Evolutionary conservation across 2,329 filamentous ascomycete species (phyloP).

Genomic region (Xylaria sp.): DNA sequence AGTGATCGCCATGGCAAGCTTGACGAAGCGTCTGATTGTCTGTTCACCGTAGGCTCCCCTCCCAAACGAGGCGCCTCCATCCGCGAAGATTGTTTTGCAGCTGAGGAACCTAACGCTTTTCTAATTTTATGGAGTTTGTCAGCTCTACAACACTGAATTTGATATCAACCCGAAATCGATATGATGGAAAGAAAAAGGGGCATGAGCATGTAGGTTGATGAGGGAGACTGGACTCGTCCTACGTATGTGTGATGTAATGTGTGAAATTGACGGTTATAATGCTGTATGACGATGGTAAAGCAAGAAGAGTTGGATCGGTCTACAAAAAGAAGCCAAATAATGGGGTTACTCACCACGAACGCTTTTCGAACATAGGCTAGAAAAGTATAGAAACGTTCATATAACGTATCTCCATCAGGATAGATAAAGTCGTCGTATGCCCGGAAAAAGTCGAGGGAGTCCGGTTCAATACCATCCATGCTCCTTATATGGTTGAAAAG

Average conservation of each 20-base stretch:
- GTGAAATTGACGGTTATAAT: neutral
- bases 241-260: neutral
- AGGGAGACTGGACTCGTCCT: neutral
- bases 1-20: neutral
- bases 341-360: neutral
- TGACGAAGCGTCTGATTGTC: neutral
- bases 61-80: neutral
- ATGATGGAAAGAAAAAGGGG: too few species aligned
- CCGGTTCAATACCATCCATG: conserved; percentile 2
- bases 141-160: neutral
- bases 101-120: neutral
- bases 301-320: too few species aligned
- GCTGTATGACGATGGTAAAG: neutral
- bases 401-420: conserved; percentile 10
- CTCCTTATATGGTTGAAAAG: neutral
- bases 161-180: too few species aligned
- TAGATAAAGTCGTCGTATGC: conserved; percentile 15
- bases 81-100: neutral
- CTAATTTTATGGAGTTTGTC: neutral
- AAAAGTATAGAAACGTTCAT: conserved; percentile 2
- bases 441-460: conserved; percentile 12
- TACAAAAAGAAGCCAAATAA: neutral
- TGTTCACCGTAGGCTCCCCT: neutral
- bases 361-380: neutral
- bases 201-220: neutral